Evolutionary conservation across 2,329 filamentous ascomycete genomes (phyloP).

Genomic region (Curvularia eragrostidis): DNA sequence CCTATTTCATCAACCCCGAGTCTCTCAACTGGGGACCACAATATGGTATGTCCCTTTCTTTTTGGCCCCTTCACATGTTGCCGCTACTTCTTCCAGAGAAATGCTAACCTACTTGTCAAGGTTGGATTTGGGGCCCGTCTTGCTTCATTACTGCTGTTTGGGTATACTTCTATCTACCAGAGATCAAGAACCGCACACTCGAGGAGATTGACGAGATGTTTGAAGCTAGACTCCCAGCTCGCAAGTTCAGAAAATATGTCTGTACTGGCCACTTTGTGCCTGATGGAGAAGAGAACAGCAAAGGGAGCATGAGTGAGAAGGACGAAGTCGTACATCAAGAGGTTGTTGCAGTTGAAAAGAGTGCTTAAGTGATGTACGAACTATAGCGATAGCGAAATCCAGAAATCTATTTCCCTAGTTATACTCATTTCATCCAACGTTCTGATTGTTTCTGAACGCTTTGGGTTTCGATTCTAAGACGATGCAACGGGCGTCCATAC

Average conservation of each 20-base stretch:
- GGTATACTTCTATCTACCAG: constrained; percentile 43
- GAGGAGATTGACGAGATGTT: constrained; percentile 48
- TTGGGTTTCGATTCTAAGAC: neutral
- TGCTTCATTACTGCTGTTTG: constrained; percentile 50
- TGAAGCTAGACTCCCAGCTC: constrained; percentile 37
- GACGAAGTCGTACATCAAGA: constrained; percentile 20
- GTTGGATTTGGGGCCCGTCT: constrained; percentile 44
- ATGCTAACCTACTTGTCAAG: constrained; percentile 15
- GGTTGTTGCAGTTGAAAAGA: constrained; percentile 16
- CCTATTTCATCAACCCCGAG: constrained; percentile 66
- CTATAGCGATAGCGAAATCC: too few relatives aligned
- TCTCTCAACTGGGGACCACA: constrained; percentile 65
- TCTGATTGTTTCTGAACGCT: neutral
- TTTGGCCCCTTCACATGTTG: rapidly evolving
- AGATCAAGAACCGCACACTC: constrained; percentile 51
- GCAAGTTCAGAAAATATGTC: constrained; percentile 43
- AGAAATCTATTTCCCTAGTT: too few relatives aligned
- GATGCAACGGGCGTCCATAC: neutral
- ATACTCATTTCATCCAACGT: too few relatives aligned
- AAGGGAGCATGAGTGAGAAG: constrained; percentile 31
- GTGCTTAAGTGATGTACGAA: neutral
- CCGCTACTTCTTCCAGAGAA: neutral
- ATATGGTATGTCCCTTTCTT: constrained; percentile 47
- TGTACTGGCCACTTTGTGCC: constrained; percentile 31
- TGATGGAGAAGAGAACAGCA: constrained; percentile 20